A percentile compares a stretch with the other conserved stretches of the same genome.
Evolutionary conservation across 257 asterid genomes (phyloP).

Genomic region (Scutellaria baicalensis): DNA sequence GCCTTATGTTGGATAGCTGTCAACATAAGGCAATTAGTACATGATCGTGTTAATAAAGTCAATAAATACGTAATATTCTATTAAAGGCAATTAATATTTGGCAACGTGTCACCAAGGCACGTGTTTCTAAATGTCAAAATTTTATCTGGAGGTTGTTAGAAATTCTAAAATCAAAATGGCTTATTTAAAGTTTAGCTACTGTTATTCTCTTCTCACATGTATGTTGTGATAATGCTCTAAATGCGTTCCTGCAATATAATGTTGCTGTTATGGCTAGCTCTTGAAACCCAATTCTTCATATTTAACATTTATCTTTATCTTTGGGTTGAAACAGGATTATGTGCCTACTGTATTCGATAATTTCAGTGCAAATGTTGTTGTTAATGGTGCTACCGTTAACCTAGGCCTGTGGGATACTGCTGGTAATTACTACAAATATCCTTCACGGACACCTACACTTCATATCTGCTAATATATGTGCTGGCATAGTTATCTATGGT

Average conservation of each 20-base stretch:
- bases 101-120: neutral
- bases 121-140: neutral
- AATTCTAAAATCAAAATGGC: neutral
- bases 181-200: neutral
- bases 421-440: constrained; percentile 28
- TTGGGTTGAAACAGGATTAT: constrained; percentile 60
- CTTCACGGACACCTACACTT: neutral
- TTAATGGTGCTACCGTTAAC: constrained; percentile 64
- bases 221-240: neutral
- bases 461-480: neutral
- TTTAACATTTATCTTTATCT: constrained; percentile 3
- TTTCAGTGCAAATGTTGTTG: constrained; percentile 74
- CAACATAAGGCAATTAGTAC: neutral
- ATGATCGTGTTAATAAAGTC: too few species aligned
- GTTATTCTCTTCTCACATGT: neutral
- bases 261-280: neutral
- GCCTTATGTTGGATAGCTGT: neutral
- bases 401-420: constrained; percentile 88
- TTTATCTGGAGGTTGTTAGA: neutral
- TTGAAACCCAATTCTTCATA: neutral
- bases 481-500: neutral
- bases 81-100: too few species aligned
- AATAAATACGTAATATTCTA: too few species aligned
- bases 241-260: neutral
- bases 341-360: constrained; percentile 77